Conservation (phyloP, 2,329 filamentous ascomycete genomes). For the Exophiala alcalophila region DNA sequence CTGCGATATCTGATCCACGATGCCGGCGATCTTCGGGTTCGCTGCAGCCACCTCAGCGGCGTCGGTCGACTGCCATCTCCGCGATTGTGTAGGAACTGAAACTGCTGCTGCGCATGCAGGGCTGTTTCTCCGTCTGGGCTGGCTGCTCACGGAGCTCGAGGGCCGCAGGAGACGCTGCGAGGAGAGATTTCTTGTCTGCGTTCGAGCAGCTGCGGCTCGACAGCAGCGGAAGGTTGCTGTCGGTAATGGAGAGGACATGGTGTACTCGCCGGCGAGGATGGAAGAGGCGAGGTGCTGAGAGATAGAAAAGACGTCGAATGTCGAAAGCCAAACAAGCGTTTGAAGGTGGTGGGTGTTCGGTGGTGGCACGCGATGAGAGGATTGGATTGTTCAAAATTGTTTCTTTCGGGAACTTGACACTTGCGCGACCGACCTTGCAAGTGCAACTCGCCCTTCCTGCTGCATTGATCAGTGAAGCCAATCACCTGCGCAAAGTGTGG, state of each 20-base stretch:
- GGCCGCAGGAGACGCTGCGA: constrained; percentile 39
- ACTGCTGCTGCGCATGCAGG: constrained; percentile 14
- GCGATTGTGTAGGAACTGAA: too few species aligned
- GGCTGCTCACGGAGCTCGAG: constrained; percentile 41
- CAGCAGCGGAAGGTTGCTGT: constrained; percentile 24
- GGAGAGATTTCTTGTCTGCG: constrained; percentile 31
- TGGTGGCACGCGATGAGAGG: too few species aligned
- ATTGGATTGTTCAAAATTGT: too few species aligned
- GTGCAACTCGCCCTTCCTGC: too few species aligned
- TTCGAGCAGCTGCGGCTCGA: constrained; percentile 25
- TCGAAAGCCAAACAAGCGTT: constrained; percentile 1
- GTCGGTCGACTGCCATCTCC: constrained; percentile 87
- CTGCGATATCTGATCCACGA: constrained; percentile 98
- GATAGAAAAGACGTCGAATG: constrained; percentile 1
- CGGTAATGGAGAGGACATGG: constrained; percentile 18
- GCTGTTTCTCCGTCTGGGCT: constrained; percentile 35
- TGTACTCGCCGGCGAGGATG: background rate
- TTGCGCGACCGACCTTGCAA: too few species aligned
- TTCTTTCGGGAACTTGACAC: too few species aligned
- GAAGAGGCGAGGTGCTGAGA: background rate
- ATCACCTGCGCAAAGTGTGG: too few species aligned
- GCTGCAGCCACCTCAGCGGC: constrained; percentile 56
- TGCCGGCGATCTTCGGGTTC: constrained; percentile 88
- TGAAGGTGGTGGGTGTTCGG: too few species aligned
- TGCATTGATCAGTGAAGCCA: too few species aligned